Conservation (phyloP, 2,329 filamentous ascomycete genomes). For the Paramyrothecium roridum region DNA sequence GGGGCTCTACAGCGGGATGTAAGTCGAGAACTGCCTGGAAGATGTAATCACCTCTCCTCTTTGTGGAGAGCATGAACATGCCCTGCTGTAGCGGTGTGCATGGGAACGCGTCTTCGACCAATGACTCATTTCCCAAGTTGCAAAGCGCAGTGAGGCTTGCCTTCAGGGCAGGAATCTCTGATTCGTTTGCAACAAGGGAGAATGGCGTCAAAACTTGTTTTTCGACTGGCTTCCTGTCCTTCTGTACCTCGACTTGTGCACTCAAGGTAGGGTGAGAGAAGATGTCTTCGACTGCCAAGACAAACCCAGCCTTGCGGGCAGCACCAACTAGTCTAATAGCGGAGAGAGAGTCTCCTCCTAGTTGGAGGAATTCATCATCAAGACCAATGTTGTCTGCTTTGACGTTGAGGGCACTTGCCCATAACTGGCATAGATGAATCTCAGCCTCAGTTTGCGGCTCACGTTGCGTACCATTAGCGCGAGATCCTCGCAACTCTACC, state of each 20-base stretch:
- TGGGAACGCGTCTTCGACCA: constrained; percentile 44
- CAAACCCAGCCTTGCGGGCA: not conserved
- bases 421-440: not conserved
- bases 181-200: not conserved
- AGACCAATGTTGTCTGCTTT: not conserved
- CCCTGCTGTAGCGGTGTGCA: constrained; percentile 47
- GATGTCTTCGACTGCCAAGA: not conserved
- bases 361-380: not conserved
- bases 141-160: not conserved
- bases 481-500: not conserved
- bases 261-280: not conserved
- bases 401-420: not conserved
- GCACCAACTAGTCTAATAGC: not conserved
- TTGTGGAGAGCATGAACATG: constrained; percentile 40
- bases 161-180: not conserved
- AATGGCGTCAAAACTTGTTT: not conserved
- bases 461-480: not conserved
- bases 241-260: not conserved
- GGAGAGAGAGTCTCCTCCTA: constrained; percentile 17
- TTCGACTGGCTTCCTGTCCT: too few relatives aligned
- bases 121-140: not conserved
- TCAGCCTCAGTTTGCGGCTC: not conserved
- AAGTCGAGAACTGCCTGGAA: not conserved
- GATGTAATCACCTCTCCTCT: constrained; percentile 6
- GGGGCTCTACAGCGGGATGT: not conserved